Evolutionary conservation across 2,329 filamentous ascomycete species (phyloP).

Genomic region (Aureobasidium musti): DNA sequence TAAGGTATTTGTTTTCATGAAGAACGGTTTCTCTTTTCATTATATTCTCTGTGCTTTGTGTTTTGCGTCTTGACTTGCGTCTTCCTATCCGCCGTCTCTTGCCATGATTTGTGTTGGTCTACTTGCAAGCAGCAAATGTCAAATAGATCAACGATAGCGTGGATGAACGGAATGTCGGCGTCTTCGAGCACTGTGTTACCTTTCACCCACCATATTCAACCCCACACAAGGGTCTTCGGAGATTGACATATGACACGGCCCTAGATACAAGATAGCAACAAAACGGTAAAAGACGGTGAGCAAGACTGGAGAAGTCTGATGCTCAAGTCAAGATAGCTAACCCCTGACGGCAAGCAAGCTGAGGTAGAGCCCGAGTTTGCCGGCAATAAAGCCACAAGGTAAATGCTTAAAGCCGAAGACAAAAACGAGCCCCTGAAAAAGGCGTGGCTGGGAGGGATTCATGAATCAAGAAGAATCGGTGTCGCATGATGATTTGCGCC

Average conservation of each 20-base stretch:
- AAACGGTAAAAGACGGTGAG: constrained; percentile 18
- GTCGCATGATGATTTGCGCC: constrained; percentile 17
- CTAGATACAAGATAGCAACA: neutral
- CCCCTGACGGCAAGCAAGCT: neutral
- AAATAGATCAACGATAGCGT: too few species aligned
- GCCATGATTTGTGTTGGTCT: too few species aligned
- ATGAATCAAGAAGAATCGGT: neutral
- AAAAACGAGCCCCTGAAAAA: constrained; percentile 4
- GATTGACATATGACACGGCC: neutral
- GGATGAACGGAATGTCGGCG: too few species aligned
- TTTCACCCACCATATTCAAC: neutral
- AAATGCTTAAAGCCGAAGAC: neutral
- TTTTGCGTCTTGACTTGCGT: too few species aligned
- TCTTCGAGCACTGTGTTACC: neutral
- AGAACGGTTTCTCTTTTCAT: neutral
- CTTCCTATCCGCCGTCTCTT: too few species aligned
- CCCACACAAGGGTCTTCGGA: constrained; percentile 9
- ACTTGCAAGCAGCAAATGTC: too few species aligned
- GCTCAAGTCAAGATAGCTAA: neutral
- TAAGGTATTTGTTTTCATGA: neutral
- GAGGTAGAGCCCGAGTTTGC: constrained; percentile 1
- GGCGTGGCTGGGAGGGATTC: constrained; percentile 2
- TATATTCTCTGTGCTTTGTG: too few species aligned
- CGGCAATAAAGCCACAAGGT: neutral
- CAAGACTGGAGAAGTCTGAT: neutral